Percentiles rank a stretch among this genome's conserved stretches.
These are phyloP conservation scores for Psophocarpus tetragonolobus DNA, from an alignment of 306 rosid species.

Conservation along the genomic window DNA sequence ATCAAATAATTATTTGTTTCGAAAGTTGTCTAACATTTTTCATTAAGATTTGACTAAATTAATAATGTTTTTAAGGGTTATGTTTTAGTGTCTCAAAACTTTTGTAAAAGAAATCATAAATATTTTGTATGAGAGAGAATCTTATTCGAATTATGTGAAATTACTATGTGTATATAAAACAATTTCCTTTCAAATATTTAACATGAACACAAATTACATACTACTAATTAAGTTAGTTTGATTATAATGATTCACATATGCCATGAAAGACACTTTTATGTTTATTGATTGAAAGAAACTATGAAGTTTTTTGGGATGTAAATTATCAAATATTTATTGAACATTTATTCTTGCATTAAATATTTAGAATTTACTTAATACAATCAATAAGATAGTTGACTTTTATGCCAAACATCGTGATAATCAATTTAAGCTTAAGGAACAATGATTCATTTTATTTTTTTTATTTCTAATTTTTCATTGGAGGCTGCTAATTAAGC, in stretches of 20 bases:
- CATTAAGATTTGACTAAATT: neutral
- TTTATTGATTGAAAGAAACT: neutral
- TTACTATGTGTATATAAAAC: too few species aligned
- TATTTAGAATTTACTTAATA: neutral
- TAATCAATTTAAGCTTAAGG: neutral
- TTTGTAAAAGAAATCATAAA: too few species aligned
- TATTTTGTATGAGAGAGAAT: too few species aligned
- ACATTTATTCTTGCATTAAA: neutral
- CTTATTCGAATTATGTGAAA: too few species aligned
- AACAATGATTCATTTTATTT: neutral
- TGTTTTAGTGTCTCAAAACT: too few species aligned
- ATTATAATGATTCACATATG: too few species aligned
- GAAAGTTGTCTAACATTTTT: neutral
- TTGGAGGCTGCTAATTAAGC: neutral
- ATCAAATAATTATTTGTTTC: neutral
- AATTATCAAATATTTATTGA: neutral
- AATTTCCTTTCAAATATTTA: too few species aligned
- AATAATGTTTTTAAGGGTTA: neutral
- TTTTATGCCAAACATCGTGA: neutral
- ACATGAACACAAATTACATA: too few species aligned
- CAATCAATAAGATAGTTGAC: neutral
- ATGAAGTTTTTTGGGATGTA: neutral
- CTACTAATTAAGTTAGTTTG: too few species aligned
- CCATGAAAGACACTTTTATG: neutral
- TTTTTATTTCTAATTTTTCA: neutral